These are phyloP conservation scores for Colletotrichum neosansevieriae DNA, from an alignment of 2,329 filamentous ascomycete species.

Conservation along the genomic window DNA sequence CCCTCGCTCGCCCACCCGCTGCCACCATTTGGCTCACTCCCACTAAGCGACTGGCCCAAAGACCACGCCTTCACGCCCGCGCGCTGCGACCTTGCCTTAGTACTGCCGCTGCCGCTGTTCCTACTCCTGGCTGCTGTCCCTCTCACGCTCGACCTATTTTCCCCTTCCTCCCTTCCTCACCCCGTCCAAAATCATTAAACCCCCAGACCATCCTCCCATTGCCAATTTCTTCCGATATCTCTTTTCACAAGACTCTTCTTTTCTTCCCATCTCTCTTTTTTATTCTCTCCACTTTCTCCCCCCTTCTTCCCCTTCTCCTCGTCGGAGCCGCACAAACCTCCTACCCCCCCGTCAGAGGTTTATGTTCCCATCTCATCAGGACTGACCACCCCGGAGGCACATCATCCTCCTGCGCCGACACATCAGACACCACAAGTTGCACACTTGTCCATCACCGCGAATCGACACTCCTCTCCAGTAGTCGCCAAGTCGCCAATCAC, in stretches of 20 bases:
- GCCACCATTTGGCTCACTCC: conserved; percentile 33
- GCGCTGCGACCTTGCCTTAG: conserved; percentile 35
- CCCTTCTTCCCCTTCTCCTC: conserved; percentile 46
- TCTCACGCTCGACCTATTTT: conserved; percentile 30
- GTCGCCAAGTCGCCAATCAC: not conserved
- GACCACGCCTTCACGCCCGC: conserved; percentile 22
- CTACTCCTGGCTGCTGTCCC: conserved; percentile 16
- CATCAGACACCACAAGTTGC: conserved; percentile 48
- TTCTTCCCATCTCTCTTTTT: conserved; percentile 53
- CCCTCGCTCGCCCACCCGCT: conserved; percentile 37
- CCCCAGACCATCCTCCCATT: conserved; percentile 53
- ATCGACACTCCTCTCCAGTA: conserved; percentile 27
- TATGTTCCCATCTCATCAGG: conserved; percentile 40
- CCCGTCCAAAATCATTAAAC: conserved; percentile 54
- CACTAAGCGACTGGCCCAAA: not conserved
- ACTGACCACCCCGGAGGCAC: conserved; percentile 46
- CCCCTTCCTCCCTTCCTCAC: conserved; percentile 44
- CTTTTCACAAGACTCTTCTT: conserved; percentile 54
- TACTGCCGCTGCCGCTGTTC: conserved; percentile 22
- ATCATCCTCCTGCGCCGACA: conserved; percentile 42
- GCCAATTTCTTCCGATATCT: conserved; percentile 53
- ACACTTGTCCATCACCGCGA: conserved; percentile 43
- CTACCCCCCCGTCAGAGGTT: conserved; percentile 37
- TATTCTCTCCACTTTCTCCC: conserved; percentile 46
- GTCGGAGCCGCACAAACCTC: conserved; percentile 43